These are phyloP conservation scores for Suillus placidus DNA, from an alignment of 768 basidiomycete species.

Conservation along the genomic window DNA sequence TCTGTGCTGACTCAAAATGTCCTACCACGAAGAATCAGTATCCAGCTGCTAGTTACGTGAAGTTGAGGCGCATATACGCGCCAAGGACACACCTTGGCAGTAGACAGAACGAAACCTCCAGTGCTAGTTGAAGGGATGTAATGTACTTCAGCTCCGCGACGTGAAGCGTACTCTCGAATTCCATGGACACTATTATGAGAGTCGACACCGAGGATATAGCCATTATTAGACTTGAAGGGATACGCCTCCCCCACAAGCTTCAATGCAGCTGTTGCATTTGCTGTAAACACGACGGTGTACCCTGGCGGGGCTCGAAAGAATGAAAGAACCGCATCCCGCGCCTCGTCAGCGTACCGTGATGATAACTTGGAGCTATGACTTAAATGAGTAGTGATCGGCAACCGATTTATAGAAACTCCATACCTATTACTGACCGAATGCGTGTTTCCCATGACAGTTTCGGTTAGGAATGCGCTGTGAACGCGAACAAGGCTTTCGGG, in stretches of 20 bases:
- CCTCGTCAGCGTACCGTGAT: conserved; percentile 64
- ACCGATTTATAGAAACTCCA: conserved; percentile 18
- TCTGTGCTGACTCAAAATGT: conserved; percentile 52
- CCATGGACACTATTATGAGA: conserved; percentile 87
- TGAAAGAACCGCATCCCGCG: conserved; percentile 69
- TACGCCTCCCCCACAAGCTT: conserved; percentile 84
- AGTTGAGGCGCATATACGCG: conserved; percentile 24
- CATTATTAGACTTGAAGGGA: conserved; percentile 61
- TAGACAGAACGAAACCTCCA: conserved; percentile 63
- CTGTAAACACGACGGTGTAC: conserved; percentile 81
- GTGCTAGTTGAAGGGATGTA: conserved; percentile 67
- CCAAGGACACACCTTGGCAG: conserved; percentile 55
- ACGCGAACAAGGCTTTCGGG: conserved; percentile 76
- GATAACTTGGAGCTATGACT: conserved; percentile 67
- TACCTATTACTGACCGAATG: conserved; percentile 84
- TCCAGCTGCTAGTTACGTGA: background rate
- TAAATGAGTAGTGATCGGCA: background rate
- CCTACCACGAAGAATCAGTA: conserved; percentile 39
- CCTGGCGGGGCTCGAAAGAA: conserved; percentile 78
- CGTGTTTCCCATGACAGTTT: conserved; percentile 76
- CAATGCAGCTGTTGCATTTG: conserved; percentile 78
- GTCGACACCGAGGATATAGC: conserved; percentile 71
- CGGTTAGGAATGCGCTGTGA: conserved; percentile 69
- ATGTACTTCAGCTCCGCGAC: conserved; percentile 54
- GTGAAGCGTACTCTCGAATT: conserved; percentile 69